These are phyloP conservation scores for Auriscalpium microsporum DNA, from an alignment of 768 basidiomycete genomes.

Conservation along the genomic window DNA sequence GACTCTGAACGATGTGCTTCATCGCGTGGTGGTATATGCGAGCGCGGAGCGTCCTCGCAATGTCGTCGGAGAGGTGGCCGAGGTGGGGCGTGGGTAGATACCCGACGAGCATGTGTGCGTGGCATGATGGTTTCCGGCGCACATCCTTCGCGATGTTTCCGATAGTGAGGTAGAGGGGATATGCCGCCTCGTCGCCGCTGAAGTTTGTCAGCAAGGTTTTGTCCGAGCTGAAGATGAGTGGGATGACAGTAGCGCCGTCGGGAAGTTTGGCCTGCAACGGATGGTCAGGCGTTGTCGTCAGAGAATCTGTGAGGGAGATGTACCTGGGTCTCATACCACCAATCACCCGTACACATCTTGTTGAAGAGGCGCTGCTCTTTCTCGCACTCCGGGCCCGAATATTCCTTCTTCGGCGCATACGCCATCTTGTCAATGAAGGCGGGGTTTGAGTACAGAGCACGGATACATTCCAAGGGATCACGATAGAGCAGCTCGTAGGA, in stretches of 20 bases:
- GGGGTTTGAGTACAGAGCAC: constrained; percentile 22
- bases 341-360: constrained; percentile 32
- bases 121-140: constrained; percentile 25
- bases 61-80: constrained; percentile 16
- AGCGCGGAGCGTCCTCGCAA: neutral
- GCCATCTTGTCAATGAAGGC: constrained; percentile 19
- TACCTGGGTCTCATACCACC: constrained; percentile 33
- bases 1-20: constrained; percentile 25
- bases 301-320: constrained; percentile 1
- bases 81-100: constrained; percentile 32
- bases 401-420: constrained; percentile 24
- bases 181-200: constrained; percentile 31
- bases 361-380: constrained; percentile 19
- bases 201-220: constrained; percentile 18
- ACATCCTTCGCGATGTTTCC: constrained; percentile 36
- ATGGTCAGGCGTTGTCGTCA: neutral
- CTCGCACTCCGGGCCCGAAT: neutral
- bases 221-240: too few relatives aligned
- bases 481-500: constrained; percentile 17
- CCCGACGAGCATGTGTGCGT: constrained; percentile 27
- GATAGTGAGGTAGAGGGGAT: constrained; percentile 37
- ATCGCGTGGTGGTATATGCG: constrained; percentile 32
- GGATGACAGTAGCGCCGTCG: too few relatives aligned
- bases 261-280: constrained; percentile 19
- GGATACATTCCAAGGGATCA: constrained; percentile 21